Percentiles rank a stretch among this genome's conserved stretches.
phyloP scores from a whole-genome alignment of 2,329 filamentous ascomycete species.

The Aspergillus costaricaensis region DNA sequence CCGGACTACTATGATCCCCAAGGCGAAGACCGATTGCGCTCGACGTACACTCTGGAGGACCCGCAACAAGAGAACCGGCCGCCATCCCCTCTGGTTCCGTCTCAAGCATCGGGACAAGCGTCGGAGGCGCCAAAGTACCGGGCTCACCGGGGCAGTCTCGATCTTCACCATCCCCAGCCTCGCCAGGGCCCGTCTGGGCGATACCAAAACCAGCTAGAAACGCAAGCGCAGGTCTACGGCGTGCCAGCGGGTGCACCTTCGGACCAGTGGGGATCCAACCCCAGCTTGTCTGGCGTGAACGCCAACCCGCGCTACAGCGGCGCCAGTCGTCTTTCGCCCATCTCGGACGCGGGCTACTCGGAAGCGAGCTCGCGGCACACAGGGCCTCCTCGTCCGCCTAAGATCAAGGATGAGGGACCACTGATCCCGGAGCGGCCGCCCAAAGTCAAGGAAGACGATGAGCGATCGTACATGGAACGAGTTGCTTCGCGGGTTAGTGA shows the following conservation, averaged over 20 bases:
- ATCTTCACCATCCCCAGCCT: slow-evolving; percentile 66
- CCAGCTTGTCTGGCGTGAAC: slow-evolving; percentile 40
- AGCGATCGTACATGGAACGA: slow-evolving; percentile 44
- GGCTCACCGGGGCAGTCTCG: slow-evolving; percentile 64
- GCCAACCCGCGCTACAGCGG: slow-evolving; percentile 39
- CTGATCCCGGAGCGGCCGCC: slow-evolving; percentile 56
- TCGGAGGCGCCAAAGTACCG: slow-evolving; percentile 64
- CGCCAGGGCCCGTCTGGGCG: slow-evolving; percentile 62
- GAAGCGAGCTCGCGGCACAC: slow-evolving; percentile 41
- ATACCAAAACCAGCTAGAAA: slow-evolving; percentile 63
- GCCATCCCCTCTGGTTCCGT: slow-evolving; percentile 64
- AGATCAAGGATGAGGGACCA: slow-evolving; percentile 59
- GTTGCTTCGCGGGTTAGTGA: slow-evolving; percentile 41
- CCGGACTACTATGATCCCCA: slow-evolving; percentile 49
- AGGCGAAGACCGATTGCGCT: slow-evolving; percentile 49
- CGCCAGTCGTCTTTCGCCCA: slow-evolving; percentile 46
- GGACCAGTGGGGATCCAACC: slow-evolving; percentile 50
- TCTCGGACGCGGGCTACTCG: slow-evolving; percentile 51
- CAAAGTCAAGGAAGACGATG: slow-evolving; percentile 41
- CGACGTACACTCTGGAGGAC: slow-evolving; percentile 45
- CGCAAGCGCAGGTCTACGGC: slow-evolving; percentile 58
- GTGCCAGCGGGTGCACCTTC: slow-evolving; percentile 28
- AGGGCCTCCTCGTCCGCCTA: slow-evolving; percentile 54
- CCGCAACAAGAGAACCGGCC: slow-evolving; percentile 50
- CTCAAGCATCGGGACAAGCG: slow-evolving; percentile 54